Percentiles rank a stretch among this genome's conserved stretches.
phyloP scores from a whole-genome alignment of 2,329 filamentous ascomycete genomes.

The Samsoniella hepiali region DNA sequence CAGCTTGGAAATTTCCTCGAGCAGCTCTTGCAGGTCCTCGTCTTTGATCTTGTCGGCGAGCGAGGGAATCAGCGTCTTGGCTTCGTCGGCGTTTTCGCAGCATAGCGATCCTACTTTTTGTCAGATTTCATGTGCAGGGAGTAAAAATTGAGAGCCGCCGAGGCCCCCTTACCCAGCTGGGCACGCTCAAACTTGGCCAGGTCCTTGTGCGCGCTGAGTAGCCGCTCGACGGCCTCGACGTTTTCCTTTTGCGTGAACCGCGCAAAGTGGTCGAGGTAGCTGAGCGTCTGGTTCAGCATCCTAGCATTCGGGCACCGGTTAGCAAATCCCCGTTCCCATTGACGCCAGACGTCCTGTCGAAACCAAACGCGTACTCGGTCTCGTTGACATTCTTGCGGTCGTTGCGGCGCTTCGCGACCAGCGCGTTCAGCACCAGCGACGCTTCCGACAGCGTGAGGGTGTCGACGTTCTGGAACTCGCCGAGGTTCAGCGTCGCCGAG shows the following conservation, averaged over 20 bases:
- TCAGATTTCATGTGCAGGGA: neutral
- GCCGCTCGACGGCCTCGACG: conserved; percentile 86
- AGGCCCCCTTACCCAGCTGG: conserved; percentile 67
- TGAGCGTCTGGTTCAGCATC: conserved; percentile 81
- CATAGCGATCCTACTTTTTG: conserved; percentile 71
- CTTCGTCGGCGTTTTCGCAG: conserved; percentile 90
- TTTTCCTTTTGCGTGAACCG: conserved; percentile 95
- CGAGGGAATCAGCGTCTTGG: conserved; percentile 91
- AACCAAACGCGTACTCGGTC: conserved; percentile 62
- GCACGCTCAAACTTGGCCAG: conserved; percentile 91
- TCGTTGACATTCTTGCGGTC: conserved; percentile 80
- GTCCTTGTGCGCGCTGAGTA: conserved; percentile 75
- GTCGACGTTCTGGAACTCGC: conserved; percentile 90
- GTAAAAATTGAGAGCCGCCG: neutral
- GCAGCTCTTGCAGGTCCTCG: conserved; percentile 78
- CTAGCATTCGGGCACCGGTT: conserved; percentile 35
- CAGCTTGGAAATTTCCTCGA: conserved; percentile 88
- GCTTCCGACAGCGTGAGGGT: conserved; percentile 91
- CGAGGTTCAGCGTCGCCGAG: conserved; percentile 73
- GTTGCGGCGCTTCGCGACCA: conserved; percentile 75
- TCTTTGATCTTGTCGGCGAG: conserved; percentile 87
- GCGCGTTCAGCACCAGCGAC: conserved; percentile 84
- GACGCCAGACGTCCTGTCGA: too few relatives aligned
- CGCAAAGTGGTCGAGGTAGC: conserved; percentile 91
- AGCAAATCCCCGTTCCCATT: neutral